These are phyloP conservation scores for Rosa multiflora DNA, from an alignment of 306 rosid genomes.

Conservation along the genomic window DNA sequence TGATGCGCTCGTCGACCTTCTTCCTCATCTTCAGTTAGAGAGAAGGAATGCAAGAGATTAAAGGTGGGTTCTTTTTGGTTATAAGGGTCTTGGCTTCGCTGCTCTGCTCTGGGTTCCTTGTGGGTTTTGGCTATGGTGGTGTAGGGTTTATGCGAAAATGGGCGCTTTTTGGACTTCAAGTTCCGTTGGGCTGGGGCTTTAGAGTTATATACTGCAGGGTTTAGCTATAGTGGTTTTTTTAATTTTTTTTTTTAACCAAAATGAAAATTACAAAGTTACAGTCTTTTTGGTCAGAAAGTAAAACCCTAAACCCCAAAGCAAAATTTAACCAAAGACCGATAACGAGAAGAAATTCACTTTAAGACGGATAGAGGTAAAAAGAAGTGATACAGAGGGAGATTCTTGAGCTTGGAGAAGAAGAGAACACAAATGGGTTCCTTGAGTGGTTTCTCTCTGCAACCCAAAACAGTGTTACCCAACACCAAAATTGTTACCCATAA, in stretches of 20 bases:
- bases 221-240: not conserved
- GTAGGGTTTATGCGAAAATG: not conserved
- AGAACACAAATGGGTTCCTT: conserved; percentile 25
- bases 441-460: conserved; percentile 15
- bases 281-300: not conserved
- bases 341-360: not conserved
- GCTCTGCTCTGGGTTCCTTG: not conserved
- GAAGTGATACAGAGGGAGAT: not conserved
- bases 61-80: not conserved
- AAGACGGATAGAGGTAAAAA: not conserved
- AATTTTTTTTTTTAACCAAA: not conserved
- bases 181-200: not conserved
- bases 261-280: not conserved
- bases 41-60: not conserved
- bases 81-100: not conserved
- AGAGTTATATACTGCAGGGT: not conserved
- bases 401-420: not conserved
- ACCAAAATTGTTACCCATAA: not conserved
- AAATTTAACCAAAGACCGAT: not conserved
- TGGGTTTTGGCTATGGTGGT: not conserved
- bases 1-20: conserved; percentile 90
- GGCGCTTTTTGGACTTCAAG: not conserved
- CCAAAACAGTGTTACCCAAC: not conserved
- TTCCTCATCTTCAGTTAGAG: conserved; percentile 58
- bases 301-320: conserved; percentile 3